phyloP scores from a whole-genome alignment of 345 rosid species.

The Gossypium anomalum region DNA sequence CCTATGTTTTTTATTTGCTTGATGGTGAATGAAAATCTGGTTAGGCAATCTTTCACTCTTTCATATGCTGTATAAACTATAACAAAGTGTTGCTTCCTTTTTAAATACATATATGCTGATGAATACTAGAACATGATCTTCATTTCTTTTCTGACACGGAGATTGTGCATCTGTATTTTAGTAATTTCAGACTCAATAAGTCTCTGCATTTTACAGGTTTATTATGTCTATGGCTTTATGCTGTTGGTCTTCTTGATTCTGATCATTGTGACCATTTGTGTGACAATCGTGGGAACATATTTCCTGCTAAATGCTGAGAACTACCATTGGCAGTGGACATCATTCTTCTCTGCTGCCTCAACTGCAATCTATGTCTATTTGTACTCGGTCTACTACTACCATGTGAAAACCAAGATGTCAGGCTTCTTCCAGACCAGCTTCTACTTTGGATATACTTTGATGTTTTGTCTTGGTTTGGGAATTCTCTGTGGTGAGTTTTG shows the following conservation, averaged over 20 bases:
- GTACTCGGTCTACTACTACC: conserved; percentile 77
- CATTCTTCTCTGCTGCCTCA: conserved; percentile 95
- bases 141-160: not conserved
- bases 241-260: conserved; percentile 84
- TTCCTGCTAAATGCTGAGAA: conserved; percentile 92
- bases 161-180: not conserved
- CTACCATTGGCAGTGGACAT: conserved; percentile 98
- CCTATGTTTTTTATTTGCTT: conserved; percentile 7
- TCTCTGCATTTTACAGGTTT: conserved; percentile 50
- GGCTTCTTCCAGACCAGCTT: conserved; percentile 92
- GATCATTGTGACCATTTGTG: conserved; percentile 82
- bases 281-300: conserved; percentile 92
- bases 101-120: not conserved
- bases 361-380: conserved; percentile 88
- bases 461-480: conserved; percentile 95
- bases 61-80: not conserved
- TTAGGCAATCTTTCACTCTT: not conserved
- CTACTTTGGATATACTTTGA: conserved; percentile 85
- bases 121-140: not conserved
- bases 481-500: conserved; percentile 81
- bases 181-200: not conserved
- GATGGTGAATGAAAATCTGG: not conserved
- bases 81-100: not conserved
- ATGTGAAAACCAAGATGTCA: conserved; percentile 77
- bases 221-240: conserved; percentile 95